These are phyloP conservation scores for Schoenoplectus tabernaemontani DNA, from an alignment of 202 grass and related monocot genomes.

Conservation along the genomic window DNA sequence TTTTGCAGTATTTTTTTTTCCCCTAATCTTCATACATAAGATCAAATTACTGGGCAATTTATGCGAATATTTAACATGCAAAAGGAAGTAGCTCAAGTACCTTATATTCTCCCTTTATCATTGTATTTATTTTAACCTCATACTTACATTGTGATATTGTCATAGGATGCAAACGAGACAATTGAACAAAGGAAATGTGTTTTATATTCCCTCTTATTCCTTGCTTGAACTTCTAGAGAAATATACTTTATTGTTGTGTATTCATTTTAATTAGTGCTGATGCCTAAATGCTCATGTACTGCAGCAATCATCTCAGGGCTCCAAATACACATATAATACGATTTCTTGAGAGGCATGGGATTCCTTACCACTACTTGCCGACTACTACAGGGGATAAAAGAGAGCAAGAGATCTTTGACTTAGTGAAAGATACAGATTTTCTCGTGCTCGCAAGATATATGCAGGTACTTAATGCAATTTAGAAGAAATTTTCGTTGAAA, in stretches of 20 bases:
- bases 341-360: conserved; percentile 69
- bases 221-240: background rate
- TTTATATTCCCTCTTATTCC: background rate
- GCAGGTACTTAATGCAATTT: conserved; percentile 49
- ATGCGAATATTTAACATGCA: background rate
- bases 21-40: background rate
- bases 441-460: conserved; percentile 91
- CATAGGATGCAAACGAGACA: background rate
- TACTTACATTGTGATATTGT: background rate
- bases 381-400: conserved; percentile 57
- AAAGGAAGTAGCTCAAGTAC: background rate
- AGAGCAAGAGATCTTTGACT: conserved; percentile 69
- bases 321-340: conserved; percentile 59
- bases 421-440: conserved; percentile 80
- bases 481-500: background rate
- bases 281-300: background rate
- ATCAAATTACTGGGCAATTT: background rate
- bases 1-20: background rate
- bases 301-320: conserved; percentile 75
- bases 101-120: background rate
- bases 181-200: background rate
- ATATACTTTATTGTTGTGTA: background rate
- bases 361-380: conserved; percentile 79
- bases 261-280: background rate
- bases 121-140: conserved; percentile 1